Base-by-base conservation (phyloP, 306 rosid genomes). In the Lablab purpureus region DNA sequence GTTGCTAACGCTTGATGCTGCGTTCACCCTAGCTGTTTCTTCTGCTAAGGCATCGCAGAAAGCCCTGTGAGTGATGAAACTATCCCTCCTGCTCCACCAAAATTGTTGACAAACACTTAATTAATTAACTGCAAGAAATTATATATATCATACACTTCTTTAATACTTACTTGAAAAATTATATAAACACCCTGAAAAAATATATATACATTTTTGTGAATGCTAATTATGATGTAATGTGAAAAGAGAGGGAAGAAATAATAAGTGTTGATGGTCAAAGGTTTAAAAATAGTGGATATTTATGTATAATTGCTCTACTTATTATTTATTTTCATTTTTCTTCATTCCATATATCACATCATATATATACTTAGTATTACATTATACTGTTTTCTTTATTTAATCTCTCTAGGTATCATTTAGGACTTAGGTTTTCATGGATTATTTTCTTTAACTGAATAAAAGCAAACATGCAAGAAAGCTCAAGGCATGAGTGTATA, bases 11-110 rank as follows among this genome's bases (percentile, higher is more conserved):
- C 52, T 84, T 65, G 93, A 67, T 21, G 81, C 87, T 80, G 93
- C 97, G 56, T 88, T 93, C 62, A 93, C 84, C 77, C 97, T 85
- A 0, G 98, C 98, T 65, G 98, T 90, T 86, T 93, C 97, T 90
- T 93, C 98, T 15, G 98, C 98, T 23, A 93, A 90, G 67, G 97
- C 98, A 56, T 93, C 98, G 43, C 98, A 93, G 75, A 93, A 93
- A 13, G 97, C 97, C 66, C 98, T 87, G 71, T 93, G 98, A 55
- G 97, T 91, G 56, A 93, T 93, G 88, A 93, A 93, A 84, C 97
- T 93, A 56, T 93, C 98, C 83, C 97, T 84, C 91, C 98, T 93
- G 91, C 84, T 69, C 86, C 59, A 25, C 75, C 74, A 40, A 90
- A 83, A 73, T 58, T 84, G 71, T 14, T 28, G 5, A 18, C 23